Base-by-base conservation (phyloP, 2,329 filamentous ascomycete genomes). In the Penicillium sp. region DNA sequence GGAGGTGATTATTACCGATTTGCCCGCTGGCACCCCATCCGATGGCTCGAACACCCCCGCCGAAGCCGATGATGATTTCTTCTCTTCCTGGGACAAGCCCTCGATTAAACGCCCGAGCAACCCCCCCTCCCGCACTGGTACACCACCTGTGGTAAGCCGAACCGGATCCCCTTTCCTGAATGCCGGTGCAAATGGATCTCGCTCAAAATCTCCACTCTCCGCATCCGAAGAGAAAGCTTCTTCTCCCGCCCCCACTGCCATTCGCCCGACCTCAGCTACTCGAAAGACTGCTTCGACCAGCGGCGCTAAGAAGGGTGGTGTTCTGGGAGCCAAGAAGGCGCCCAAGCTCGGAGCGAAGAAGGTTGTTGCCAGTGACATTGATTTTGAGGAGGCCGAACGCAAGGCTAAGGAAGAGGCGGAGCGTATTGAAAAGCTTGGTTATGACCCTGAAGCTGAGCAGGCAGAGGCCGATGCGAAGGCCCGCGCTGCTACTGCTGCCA, bases 1-100 rank as follows among this genome's bases (percentile, higher is more conserved):
- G 29, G 91, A 96, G 73, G 92, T 97, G 26, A 84, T 93, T 21
- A 87, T 97, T 62, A 89, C 87, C 53, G 94, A 97, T 67, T 80
- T 84, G 28, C 76, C 78, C 52, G 81, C 83, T 59, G 83, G 86
- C 48, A 79, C 78, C 21, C 79, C 83, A 45, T 78, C 77, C 49
- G 87, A 91, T 56, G 87, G 84, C 62, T 81, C 85, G 33, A 85
- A 83, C 62, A 95, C 91, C 10, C 90, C 92, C n/a, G 84, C 89
- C 42, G 89, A 87, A 63, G 92, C 96, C 19, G 87, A 88, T 18
- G 92, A 97, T 69, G 94, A 97, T 73, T 99, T 99, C 81, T 99
- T 99, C 78, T 96, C 93, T 9, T 97, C 92, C 0, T 99, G 93
- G 94, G 94, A 97, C 71, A 97, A 97, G 79, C 94, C 94, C 19